phyloP scores from a whole-genome alignment of 108 stramenopile genomes.

The Nitzschia sp. region DNA sequence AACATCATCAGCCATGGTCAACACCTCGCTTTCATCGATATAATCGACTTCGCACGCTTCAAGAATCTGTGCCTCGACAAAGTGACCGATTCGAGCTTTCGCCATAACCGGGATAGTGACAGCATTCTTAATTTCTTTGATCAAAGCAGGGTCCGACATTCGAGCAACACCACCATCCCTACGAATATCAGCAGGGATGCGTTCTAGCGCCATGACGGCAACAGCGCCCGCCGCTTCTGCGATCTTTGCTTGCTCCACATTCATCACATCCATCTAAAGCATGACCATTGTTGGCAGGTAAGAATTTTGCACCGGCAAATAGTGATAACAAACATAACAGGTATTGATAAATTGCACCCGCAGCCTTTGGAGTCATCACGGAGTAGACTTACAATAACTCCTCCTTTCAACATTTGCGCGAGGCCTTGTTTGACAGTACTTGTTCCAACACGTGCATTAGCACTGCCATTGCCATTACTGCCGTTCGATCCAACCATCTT shows the following conservation, averaged over 20 bases:
- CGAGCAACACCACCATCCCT: constrained; percentile 98
- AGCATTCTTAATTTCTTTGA: constrained; percentile 97
- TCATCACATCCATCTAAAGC: constrained; percentile 95
- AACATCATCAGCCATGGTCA: constrained; percentile 99
- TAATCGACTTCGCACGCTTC: constrained; percentile 98
- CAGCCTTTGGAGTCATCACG: background rate
- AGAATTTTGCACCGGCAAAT: too few relatives aligned
- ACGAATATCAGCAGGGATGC: constrained; percentile 99
- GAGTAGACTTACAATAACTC: constrained; percentile 94
- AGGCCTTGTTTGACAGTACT: constrained; percentile 93
- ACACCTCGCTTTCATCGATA: constrained; percentile 98
- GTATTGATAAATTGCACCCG: background rate
- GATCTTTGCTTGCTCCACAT: constrained; percentile 94
- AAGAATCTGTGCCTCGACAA: constrained; percentile 98
- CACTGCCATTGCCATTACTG: constrained; percentile 55
- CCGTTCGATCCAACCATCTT: constrained; percentile 20
- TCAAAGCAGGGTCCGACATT: constrained; percentile 97
- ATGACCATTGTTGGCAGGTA: background rate
- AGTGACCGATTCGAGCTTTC: constrained; percentile 99
- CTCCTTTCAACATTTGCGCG: constrained; percentile 98
- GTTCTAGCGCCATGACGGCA: constrained; percentile 99
- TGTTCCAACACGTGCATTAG: constrained; percentile 67
- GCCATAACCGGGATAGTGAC: constrained; percentile 99
- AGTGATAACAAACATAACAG: too few relatives aligned
- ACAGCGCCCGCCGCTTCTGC: constrained; percentile 98